These are phyloP conservation scores for Toxicodendron radicans DNA, from an alignment of 345 rosid genomes.

Conservation along the genomic window DNA sequence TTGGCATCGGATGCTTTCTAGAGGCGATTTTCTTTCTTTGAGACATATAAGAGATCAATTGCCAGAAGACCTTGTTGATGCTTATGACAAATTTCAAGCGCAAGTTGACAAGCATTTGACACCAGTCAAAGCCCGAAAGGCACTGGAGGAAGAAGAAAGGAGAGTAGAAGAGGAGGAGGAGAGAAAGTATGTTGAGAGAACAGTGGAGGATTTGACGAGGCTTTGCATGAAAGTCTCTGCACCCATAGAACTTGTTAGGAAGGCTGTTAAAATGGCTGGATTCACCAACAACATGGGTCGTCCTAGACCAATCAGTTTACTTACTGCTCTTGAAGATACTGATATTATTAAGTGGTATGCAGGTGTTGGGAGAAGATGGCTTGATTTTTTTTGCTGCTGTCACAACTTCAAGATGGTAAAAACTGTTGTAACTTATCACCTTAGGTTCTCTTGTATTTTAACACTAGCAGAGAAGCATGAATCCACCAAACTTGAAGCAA, in stretches of 20 bases:
- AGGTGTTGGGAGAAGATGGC: constrained; percentile 90
- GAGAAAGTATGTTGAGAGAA: constrained; percentile 59
- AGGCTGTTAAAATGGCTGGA: constrained; percentile 78
- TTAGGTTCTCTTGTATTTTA: constrained; percentile 88
- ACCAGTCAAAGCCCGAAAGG: constrained; percentile 56
- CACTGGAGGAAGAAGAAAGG: constrained; percentile 67
- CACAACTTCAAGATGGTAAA: constrained; percentile 86
- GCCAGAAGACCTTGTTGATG: constrained; percentile 70
- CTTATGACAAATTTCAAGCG: constrained; percentile 77
- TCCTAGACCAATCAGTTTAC: constrained; percentile 74
- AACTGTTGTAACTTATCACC: constrained; percentile 74
- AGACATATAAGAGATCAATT: constrained; percentile 73
- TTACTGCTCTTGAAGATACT: constrained; percentile 69
- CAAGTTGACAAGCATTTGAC: constrained; percentile 77
- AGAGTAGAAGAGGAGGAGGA: constrained; percentile 64
- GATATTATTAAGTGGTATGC: constrained; percentile 95
- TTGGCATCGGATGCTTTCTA: constrained; percentile 81
- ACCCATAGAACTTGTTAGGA: constrained; percentile 76
- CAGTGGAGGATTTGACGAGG: constrained; percentile 72
- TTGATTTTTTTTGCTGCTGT: constrained; percentile 88
- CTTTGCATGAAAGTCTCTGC: constrained; percentile 78
- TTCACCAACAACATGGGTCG: constrained; percentile 93
- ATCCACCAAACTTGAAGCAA: constrained; percentile 77
- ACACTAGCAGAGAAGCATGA: constrained; percentile 91
- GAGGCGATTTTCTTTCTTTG: constrained; percentile 80